Evolutionary conservation across 306 rosid species (phyloP).

Genomic region (Gillenia trifoliata): DNA sequence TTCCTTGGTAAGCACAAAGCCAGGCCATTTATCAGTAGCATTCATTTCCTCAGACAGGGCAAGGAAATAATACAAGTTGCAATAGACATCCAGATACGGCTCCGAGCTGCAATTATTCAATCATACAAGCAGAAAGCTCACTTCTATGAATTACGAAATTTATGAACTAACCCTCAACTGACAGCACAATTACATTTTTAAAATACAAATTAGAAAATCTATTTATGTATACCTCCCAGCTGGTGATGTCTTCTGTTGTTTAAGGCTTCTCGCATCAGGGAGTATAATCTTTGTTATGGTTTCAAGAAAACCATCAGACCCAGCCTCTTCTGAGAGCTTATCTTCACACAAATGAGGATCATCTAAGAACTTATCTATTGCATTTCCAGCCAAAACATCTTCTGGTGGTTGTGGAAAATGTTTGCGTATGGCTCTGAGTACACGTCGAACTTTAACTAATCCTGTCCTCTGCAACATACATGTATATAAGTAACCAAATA

Average conservation of each 20-base stretch:
- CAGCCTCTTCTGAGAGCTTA: slow-evolving; percentile 94
- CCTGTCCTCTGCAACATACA: slow-evolving; percentile 67
- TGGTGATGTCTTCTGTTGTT: slow-evolving; percentile 56
- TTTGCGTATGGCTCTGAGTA: slow-evolving; percentile 89
- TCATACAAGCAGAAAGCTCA: slow-evolving; percentile 21
- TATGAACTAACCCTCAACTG: slow-evolving; percentile 15
- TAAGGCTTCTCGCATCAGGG: slow-evolving; percentile 64
- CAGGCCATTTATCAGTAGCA: slow-evolving; percentile 97
- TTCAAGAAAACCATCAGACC: slow-evolving; percentile 84
- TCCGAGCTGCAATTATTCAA: slow-evolving; percentile 66
- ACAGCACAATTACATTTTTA: slow-evolving; percentile 1
- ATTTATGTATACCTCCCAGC: slow-evolving; percentile 54
- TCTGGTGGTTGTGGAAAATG: slow-evolving; percentile 91
- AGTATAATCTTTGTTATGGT: slow-evolving; percentile 64
- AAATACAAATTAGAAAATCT: background rate
- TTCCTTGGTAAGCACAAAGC: slow-evolving; percentile 93
- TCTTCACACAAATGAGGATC: slow-evolving; percentile 86
- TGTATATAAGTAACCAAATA: slow-evolving; percentile 18
- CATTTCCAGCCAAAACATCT: slow-evolving; percentile 74
- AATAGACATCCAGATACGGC: slow-evolving; percentile 83
- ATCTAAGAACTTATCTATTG: slow-evolving; percentile 83
- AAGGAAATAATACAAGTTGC: slow-evolving; percentile 83
- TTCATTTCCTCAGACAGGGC: slow-evolving; percentile 97
- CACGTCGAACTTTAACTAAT: slow-evolving; percentile 87
- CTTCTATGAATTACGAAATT: background rate